A percentile compares a stretch with the other conserved stretches of the same genome.
Evolutionary conservation across 192 early-diverging fungal species (phyloP).

Genomic region (Backusella westeae): DNA sequence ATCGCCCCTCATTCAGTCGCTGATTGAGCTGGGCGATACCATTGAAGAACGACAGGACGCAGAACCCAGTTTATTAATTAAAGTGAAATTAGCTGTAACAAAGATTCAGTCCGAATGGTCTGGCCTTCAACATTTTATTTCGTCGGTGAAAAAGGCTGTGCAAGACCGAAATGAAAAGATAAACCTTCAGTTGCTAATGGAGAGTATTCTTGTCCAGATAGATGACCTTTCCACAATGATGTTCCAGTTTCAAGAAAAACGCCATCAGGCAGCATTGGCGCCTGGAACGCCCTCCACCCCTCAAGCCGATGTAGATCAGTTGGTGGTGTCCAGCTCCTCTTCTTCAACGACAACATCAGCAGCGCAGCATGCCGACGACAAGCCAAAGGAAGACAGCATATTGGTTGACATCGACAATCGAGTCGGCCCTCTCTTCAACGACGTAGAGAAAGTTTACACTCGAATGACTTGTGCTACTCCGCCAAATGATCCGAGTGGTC

Average conservation of each 20-base stretch:
- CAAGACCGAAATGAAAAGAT: constrained; percentile 38
- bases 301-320: neutral
- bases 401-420: constrained; percentile 48
- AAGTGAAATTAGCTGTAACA: constrained; percentile 12
- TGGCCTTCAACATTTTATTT: constrained; percentile 51
- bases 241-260: constrained; percentile 44
- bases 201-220: constrained; percentile 40
- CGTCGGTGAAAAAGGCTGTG: constrained; percentile 49
- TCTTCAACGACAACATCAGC: neutral
- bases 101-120: constrained; percentile 55
- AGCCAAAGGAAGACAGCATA: constrained; percentile 29
- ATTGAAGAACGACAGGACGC: constrained; percentile 16
- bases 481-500: constrained; percentile 32
- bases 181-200: constrained; percentile 33
- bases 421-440: constrained; percentile 48
- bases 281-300: neutral
- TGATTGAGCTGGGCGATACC: constrained; percentile 41
- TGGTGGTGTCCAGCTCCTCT: neutral
- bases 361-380: neutral
- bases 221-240: constrained; percentile 41
- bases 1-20: constrained; percentile 40
- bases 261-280: constrained; percentile 16
- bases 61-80: constrained; percentile 18
- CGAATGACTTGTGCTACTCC: constrained; percentile 30
- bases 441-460: constrained; percentile 44